Evolutionary conservation across 2,329 filamentous ascomycete genomes (phyloP).

Genomic region (Cladosporium velox): DNA sequence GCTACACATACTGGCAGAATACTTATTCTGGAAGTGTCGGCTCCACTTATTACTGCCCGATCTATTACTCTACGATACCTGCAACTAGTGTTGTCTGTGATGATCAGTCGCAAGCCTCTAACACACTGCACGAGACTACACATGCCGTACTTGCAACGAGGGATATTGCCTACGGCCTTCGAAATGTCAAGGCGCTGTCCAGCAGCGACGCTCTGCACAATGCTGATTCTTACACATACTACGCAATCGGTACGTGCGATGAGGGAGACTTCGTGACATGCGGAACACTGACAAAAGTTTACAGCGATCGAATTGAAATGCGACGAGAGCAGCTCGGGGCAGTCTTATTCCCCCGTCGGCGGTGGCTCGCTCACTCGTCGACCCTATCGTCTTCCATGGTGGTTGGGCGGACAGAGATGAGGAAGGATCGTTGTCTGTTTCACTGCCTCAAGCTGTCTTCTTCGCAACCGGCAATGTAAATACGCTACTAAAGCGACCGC

Average conservation of each 20-base stretch:
- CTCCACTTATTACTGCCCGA: slow-evolving; percentile 62
- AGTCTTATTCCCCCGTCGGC: neutral
- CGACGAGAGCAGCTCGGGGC: neutral
- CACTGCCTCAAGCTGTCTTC: neutral
- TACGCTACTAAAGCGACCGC: no score
- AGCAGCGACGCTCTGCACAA: slow-evolving; percentile 58
- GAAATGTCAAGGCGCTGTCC: slow-evolving; percentile 47
- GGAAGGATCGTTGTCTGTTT: neutral
- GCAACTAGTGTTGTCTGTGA: slow-evolving; percentile 56
- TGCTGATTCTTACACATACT: slow-evolving; percentile 61
- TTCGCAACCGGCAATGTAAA: neutral
- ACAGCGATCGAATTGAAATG: slow-evolving; percentile 1
- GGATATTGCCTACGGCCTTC: slow-evolving; percentile 61
- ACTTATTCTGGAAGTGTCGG: slow-evolving; percentile 43
- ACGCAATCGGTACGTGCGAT: slow-evolving; percentile 38
- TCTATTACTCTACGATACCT: slow-evolving; percentile 59
- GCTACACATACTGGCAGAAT: slow-evolving; percentile 45
- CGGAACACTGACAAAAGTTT: neutral
- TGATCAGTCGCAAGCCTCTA: slow-evolving; percentile 64
- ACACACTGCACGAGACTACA: slow-evolving; percentile 65
- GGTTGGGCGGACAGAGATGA: neutral
- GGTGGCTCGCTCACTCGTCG: neutral
- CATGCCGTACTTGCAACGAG: slow-evolving; percentile 55
- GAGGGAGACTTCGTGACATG: neutral
- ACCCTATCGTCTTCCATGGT: neutral